Evolutionary conservation across 23 red algal genomes (phyloP).

Genomic region (Gracilaria caudata): DNA sequence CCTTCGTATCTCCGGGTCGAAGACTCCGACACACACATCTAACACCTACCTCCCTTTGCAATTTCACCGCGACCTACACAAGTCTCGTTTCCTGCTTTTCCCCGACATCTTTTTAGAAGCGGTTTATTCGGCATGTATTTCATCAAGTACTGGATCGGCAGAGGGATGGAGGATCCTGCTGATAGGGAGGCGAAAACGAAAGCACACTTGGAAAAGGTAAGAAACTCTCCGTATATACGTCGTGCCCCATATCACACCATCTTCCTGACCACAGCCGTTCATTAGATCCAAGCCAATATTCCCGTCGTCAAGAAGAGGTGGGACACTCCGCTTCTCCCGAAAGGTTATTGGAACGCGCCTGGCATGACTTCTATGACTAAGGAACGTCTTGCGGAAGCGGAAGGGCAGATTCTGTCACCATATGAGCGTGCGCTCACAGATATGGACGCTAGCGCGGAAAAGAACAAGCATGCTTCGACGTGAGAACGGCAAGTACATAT

Average conservation of each 20-base stretch:
- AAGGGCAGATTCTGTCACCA: conserved; percentile 28
- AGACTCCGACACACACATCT: too few relatives aligned
- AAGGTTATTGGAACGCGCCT: conserved; percentile 29
- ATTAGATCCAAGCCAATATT: conserved; percentile 10
- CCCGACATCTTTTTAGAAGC: neutral
- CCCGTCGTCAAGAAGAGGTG: conserved; percentile 10
- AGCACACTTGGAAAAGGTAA: conserved; percentile 42
- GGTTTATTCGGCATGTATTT: conserved; percentile 24
- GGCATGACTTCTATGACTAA: conserved; percentile 21
- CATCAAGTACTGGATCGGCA: conserved; percentile 40
- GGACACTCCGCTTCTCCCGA: conserved; percentile 15
- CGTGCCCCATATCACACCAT: neutral
- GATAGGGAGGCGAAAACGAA: conserved; percentile 35
- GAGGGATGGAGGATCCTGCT: conserved; percentile 28
- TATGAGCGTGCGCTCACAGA: conserved; percentile 26
- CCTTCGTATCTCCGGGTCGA: too few relatives aligned
- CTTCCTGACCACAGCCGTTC: neutral
- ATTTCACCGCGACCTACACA: too few relatives aligned
- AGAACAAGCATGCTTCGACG: neutral
- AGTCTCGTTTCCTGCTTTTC: neutral
- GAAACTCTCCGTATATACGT: neutral
- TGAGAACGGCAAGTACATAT: neutral
- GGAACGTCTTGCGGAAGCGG: conserved; percentile 32
- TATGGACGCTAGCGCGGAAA: neutral
- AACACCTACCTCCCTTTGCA: too few relatives aligned